Base-by-base conservation (phyloP, 2,329 filamentous ascomycete species). In the Decorospora gaudefroyi region DNA sequence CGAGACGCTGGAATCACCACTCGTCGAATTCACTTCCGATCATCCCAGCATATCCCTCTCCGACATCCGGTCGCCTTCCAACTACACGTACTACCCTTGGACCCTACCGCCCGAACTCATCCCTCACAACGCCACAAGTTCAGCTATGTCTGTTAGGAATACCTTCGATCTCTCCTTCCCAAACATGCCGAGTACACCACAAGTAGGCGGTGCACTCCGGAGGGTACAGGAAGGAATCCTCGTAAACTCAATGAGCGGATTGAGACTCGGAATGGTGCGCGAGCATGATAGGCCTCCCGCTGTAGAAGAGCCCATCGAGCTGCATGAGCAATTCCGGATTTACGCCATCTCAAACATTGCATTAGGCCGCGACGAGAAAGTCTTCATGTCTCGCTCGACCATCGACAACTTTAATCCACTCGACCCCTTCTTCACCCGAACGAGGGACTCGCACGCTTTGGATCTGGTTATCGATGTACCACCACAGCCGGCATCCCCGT, bases 41-140 rank as follows among this genome's bases (percentile, higher is more conserved):
- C 78, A 79, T 55, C 80, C 80, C 3, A 80, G 78, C 46, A 76
- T 83, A 10, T 78, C 76, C 6, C 56, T 78, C 18, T 75, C 77
- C 6, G 81, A 79, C 62, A 71, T 77, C 42, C 74, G 65, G 47
- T 85, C 84, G 10, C 81, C 81, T 5, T 84, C 83, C 0, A 95
- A 95, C 60, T 85, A 91, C 67, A 92, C 87, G 0, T 85, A 88
- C 59, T 97, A 90, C 62, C 93, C 93, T 0, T 97, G 92, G 92
- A 97, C 93, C 0, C 74, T 99, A 0, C 92, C 93, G 0, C 75
- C 77, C 1, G 78, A 82, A 17, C 77, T 95, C 57, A 78, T 96
- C 2, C 90, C 91, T 0, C 71, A 74, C 7, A 83, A 95, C 60
- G 92, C 87, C 0, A 86, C 79, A n/a, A 95, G 89, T 56, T 79